Evolutionary conservation across 257 asterid genomes (phyloP), one percentile per base, ranked within the genome.

Genomic region (Rhazya stricta): DNA sequence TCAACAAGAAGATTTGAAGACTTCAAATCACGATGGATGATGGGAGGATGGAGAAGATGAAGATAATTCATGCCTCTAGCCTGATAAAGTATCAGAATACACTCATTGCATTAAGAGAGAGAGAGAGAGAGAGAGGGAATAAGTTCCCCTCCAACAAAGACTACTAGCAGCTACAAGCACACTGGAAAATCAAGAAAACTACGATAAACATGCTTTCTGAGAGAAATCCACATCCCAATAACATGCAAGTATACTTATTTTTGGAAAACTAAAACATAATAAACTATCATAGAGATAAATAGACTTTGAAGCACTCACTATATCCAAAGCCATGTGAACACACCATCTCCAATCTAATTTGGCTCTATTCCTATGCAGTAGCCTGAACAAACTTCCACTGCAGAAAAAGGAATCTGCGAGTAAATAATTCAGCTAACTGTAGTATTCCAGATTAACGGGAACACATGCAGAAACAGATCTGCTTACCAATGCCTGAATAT

Each of bases 1-100:
- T 94, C 97, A 67, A 94, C 99, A 54, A 94, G 99, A 84, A 94
- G 97, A 88, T 94, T 94, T 25, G 97, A 94, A 61, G 99, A 90
- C 86, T 94, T 94, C 89, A 94, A 84, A 82, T 94, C 99, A 34
- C 99, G 94, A 82, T 94, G 99, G 77, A 94, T 83, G 21, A 94
- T 88, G 34, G 99, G 99, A 36, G 97, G 97, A 67, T 81, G 89
- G 84, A 79, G 85, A 81, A 83, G 96, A 75, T 94, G 97, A 81
- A 94, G 97, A 87, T 94, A 92, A 85, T 92, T 94, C 97, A 94
- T 84, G 51, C 99, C 97, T 60, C 97, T 89, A 41, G 96, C 99
- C 99, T 94, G 88, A 48, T 71, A 73, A 77, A 73, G 19, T 6
- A 53, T 19, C 54, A 63, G 58, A 32, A 43, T 60, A 75, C 30